A percentile compares a stretch with the other conserved stretches of the same genome.
Evolutionary conservation across 2,329 filamentous ascomycete species (phyloP).

Genomic region (Trichophyton simii): DNA sequence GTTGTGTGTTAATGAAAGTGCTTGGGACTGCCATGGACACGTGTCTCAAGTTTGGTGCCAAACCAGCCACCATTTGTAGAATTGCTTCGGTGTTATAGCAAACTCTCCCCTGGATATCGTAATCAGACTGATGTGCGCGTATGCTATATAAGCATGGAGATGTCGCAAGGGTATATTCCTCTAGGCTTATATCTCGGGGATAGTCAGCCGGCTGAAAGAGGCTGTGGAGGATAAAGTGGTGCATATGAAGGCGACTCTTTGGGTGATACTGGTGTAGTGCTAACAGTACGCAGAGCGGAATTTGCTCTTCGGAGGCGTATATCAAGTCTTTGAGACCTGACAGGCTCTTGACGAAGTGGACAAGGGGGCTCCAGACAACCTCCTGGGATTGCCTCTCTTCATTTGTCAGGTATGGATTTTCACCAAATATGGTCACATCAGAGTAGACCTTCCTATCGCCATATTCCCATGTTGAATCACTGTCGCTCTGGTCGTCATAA

Average conservation of each 20-base stretch:
- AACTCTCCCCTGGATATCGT: not conserved
- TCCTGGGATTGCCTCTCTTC: not conserved
- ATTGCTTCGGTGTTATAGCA: not conserved
- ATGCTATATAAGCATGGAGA: not conserved
- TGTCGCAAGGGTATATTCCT: not conserved
- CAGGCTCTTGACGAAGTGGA: not conserved
- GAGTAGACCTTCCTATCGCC: not conserved
- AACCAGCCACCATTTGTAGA: not conserved
- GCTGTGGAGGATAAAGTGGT: not conserved
- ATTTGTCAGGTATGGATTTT: not conserved
- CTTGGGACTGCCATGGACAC: not conserved
- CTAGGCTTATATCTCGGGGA: not conserved
- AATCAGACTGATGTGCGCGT: not conserved
- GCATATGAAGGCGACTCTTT: not conserved
- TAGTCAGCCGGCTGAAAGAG: not conserved
- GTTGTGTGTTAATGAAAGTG: not conserved
- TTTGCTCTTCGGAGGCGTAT: not conserved
- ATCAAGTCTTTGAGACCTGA: not conserved
- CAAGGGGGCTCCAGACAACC: not conserved
- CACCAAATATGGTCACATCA: not conserved
- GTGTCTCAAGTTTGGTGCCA: not conserved
- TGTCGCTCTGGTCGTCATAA: not conserved
- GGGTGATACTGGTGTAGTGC: not conserved
- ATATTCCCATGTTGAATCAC: not conserved
- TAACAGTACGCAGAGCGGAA: not conserved